These are phyloP conservation scores for Pseudonitzschia multiseries DNA, from an alignment of 108 stramenopile species.

Conservation along the genomic window DNA sequence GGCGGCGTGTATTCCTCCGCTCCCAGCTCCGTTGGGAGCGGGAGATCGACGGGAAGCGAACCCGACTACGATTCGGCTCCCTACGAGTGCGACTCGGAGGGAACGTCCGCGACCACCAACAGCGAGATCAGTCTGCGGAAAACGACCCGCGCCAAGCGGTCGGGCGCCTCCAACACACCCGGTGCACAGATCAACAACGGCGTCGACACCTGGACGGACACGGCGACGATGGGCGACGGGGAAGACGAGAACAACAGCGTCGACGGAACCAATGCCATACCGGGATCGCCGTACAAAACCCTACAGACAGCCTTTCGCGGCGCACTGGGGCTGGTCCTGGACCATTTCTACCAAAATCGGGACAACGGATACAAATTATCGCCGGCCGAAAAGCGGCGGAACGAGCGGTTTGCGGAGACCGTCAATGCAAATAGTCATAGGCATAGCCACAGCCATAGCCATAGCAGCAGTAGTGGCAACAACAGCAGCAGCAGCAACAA, in stretches of 20 bases:
- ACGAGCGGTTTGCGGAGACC: conserved; percentile 9
- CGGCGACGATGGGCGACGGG: not conserved
- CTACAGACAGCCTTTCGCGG: conserved; percentile 42
- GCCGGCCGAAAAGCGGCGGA: conserved; percentile 40
- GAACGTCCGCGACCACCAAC: conserved; percentile 48
- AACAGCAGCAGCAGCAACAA: not conserved
- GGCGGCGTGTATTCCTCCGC: conserved; percentile 16
- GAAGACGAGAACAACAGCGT: conserved; percentile 7
- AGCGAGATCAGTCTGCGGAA: conserved; percentile 34
- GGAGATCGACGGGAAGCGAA: conserved; percentile 46
- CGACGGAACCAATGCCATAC: not conserved
- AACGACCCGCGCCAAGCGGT: not conserved
- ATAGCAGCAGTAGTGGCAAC: no score
- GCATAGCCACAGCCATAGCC: not conserved
- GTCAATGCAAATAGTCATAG: not conserved
- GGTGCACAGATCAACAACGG: conserved; percentile 6
- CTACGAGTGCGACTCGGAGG: conserved; percentile 60
- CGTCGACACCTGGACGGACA: not conserved
- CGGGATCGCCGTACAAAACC: conserved; percentile 24
- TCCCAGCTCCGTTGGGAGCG: conserved; percentile 33
- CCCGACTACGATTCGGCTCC: conserved; percentile 44
- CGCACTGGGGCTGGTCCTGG: conserved; percentile 46
- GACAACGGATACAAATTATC: conserved; percentile 51
- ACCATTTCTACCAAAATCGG: conserved; percentile 39
- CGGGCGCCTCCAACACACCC: not conserved